A percentile compares a stretch with the other conserved stretches of the same genome.
Conservation (phyloP, 345 rosid species). For the Reutealis trisperma region DNA sequence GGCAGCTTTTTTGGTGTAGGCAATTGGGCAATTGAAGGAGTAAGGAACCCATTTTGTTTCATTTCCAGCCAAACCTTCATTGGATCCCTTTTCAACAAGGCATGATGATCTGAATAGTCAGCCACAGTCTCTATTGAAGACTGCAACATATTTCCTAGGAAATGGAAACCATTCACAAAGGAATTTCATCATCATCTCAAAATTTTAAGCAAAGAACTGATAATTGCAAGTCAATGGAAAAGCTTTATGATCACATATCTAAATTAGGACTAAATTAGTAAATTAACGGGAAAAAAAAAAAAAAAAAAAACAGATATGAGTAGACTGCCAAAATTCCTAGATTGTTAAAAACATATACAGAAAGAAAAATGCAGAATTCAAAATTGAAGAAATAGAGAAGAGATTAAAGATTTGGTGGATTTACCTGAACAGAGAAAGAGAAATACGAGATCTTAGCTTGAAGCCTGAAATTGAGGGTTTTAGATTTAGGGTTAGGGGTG, state of each 20-base stretch:
- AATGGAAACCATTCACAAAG: neutral
- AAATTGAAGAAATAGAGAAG: neutral
- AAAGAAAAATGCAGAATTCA: neutral
- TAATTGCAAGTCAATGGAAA: neutral
- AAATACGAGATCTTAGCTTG: no score
- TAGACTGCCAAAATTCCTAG: no score
- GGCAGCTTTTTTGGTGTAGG: neutral
- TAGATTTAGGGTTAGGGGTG: neutral
- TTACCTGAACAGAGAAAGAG: neutral
- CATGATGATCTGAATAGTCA: neutral
- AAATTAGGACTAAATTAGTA: neutral
- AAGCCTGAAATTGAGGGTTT: neutral
- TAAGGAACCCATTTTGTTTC: slow-evolving; percentile 25
- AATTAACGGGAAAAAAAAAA: no score
- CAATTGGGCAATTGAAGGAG: neutral
- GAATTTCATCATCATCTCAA: neutral
- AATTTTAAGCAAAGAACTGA: neutral
- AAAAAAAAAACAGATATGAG: no score
- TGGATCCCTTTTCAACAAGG: slow-evolving; percentile 8
- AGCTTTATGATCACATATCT: neutral
- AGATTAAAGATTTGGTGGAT: neutral
- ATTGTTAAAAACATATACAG: neutral
- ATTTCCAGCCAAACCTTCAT: slow-evolving; percentile 23
- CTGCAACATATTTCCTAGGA: neutral
- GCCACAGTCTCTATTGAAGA: neutral